These are phyloP conservation scores for Alternaria burnsii DNA, from an alignment of 2,329 filamentous ascomycete genomes.

Conservation along the genomic window DNA sequence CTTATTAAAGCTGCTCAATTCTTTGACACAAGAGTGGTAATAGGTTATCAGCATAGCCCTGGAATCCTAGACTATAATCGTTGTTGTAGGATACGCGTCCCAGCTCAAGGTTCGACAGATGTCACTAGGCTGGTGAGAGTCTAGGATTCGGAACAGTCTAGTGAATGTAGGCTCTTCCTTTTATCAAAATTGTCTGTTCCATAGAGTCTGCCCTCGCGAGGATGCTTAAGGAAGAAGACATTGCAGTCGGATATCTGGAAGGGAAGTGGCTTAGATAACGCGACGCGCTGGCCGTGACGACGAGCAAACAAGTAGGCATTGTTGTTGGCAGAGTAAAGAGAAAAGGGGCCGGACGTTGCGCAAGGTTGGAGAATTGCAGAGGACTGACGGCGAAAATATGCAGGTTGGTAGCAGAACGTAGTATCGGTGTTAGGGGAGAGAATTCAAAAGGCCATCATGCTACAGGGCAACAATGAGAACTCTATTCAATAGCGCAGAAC, in stretches of 20 bases:
- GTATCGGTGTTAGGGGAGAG: too few relatives aligned
- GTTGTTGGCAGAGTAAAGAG: too few relatives aligned
- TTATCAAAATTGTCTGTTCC: not conserved
- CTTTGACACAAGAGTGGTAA: not conserved
- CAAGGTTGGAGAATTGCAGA: too few relatives aligned
- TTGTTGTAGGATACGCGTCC: not conserved
- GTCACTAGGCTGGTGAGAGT: not conserved
- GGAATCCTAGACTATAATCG: too few relatives aligned
- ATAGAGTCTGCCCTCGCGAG: slow-evolving; percentile 1
- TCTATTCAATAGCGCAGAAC: not conserved
- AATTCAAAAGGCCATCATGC: not conserved
- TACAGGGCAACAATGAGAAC: not conserved
- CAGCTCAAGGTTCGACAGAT: not conserved
- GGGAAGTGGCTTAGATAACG: not conserved
- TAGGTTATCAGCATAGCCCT: not conserved
- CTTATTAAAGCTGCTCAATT: too few relatives aligned
- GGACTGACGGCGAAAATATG: too few relatives aligned
- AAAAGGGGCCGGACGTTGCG: too few relatives aligned
- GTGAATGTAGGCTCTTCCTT: not conserved
- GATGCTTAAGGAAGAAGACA: slow-evolving; percentile 7
- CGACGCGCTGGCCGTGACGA: too few relatives aligned
- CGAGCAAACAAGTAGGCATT: too few relatives aligned
- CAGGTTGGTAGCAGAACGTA: too few relatives aligned
- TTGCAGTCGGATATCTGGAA: not conserved
- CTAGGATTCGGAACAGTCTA: not conserved